phyloP scores from a whole-genome alignment of 2,329 filamentous ascomycete species.

The Anisogramma anomala region DNA sequence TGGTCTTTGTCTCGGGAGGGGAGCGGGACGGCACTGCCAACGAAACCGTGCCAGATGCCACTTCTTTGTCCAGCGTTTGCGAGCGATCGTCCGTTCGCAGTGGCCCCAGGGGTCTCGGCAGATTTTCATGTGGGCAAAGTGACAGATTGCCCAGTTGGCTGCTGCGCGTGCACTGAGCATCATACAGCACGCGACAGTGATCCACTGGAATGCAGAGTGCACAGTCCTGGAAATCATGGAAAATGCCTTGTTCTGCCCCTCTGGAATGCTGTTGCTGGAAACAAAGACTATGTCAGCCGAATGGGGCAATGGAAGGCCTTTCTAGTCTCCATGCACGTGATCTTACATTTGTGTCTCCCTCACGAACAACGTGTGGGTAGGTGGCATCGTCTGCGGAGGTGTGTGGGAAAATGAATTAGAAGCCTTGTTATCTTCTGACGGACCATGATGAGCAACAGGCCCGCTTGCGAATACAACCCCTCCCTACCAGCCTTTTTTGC shows the following conservation, averaged over 20 bases:
- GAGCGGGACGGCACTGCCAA: constrained; percentile 30
- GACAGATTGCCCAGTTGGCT: constrained; percentile 10
- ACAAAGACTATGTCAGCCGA: constrained; percentile 30
- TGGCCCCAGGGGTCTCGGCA: constrained; percentile 1
- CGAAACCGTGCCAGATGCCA: constrained; percentile 16
- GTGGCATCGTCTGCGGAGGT: constrained; percentile 1
- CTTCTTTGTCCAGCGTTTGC: constrained; percentile 24
- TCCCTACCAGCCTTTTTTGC: constrained; percentile 17
- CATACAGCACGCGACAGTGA: constrained; percentile 17
- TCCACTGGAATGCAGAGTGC: constrained; percentile 20
- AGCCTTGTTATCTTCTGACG: constrained; percentile 7
- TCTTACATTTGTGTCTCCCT: constrained; percentile 15
- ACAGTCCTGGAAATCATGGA: constrained; percentile 3
- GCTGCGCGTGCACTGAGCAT: neutral
- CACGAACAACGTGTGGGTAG: constrained; percentile 3
- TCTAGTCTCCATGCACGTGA: constrained; percentile 16
- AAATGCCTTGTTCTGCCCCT: constrained; percentile 8
- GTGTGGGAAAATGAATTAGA: constrained; percentile 4
- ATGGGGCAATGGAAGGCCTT: constrained; percentile 18
- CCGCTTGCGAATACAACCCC: constrained; percentile 19
- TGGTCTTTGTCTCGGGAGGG: constrained; percentile 30
- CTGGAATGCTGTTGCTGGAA: constrained; percentile 18
- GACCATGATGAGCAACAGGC: constrained; percentile 10
- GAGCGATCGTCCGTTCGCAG: constrained; percentile 21
- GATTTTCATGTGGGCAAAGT: neutral